Percentiles rank a stretch among this genome's conserved stretches.
These are phyloP conservation scores for Xylaria flabelliformis DNA, from an alignment of 495 filamentous ascomycete species.

Conservation along the genomic window DNA sequence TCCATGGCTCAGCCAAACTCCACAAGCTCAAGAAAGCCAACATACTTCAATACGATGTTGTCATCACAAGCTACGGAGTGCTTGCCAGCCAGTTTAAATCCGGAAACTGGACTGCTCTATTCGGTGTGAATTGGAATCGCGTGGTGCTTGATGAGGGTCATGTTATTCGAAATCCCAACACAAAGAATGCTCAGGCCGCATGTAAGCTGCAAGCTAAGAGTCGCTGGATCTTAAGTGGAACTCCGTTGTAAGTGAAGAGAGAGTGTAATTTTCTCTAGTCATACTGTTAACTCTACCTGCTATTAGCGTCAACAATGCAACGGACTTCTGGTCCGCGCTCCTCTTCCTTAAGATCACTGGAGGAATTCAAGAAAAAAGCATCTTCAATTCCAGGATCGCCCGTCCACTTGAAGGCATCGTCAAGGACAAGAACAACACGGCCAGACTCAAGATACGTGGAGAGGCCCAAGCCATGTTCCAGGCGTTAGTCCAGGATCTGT, in stretches of 20 bases:
- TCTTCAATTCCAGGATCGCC: constrained; percentile 79
- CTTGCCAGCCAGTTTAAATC: constrained; percentile 49
- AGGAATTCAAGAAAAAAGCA: constrained; percentile 73
- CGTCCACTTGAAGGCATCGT: constrained; percentile 69
- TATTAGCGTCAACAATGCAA: constrained; percentile 70
- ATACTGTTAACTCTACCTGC: constrained; percentile 26
- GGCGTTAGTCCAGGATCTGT: constrained; percentile 80
- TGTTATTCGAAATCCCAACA: constrained; percentile 77
- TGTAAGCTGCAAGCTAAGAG: constrained; percentile 70
- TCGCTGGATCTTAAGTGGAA: constrained; percentile 84
- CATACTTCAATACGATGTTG: constrained; percentile 69
- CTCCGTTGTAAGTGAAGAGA: constrained; percentile 64
- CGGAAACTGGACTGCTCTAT: constrained; percentile 54
- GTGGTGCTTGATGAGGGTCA: constrained; percentile 91
- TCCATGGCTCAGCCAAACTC: constrained; percentile 72
- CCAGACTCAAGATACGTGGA: constrained; percentile 25
- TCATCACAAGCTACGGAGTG: constrained; percentile 84
- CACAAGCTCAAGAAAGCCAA: constrained; percentile 51
- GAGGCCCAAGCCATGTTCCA: constrained; percentile 69
- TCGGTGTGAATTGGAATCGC: constrained; percentile 76
- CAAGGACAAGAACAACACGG: constrained; percentile 38
- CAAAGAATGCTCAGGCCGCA: constrained; percentile 73
- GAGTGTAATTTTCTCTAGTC: constrained; percentile 39
- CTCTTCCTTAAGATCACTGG: constrained; percentile 80
- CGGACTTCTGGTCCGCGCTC: constrained; percentile 82